A percentile compares a stretch with the other conserved stretches of the same genome.
Conservation (phyloP, 2,329 filamentous ascomycete species). For the Domatiomyces catenatus region DNA sequence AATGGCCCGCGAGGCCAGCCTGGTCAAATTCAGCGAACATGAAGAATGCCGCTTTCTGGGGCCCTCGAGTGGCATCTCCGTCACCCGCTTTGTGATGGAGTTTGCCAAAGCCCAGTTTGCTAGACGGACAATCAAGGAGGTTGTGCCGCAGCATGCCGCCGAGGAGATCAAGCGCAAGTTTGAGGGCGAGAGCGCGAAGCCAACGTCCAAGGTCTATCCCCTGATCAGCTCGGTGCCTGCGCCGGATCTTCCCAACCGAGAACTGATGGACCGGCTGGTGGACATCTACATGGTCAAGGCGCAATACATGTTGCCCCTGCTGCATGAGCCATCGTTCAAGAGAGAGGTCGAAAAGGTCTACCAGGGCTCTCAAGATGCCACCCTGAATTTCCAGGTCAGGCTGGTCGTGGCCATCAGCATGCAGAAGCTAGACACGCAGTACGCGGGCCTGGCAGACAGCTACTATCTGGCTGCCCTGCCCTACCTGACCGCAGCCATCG, state of each 20-base stretch:
- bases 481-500: slow-evolving; percentile 66
- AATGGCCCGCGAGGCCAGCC: slow-evolving; percentile 70
- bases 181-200: slow-evolving; percentile 48
- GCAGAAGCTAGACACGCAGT: slow-evolving; percentile 77
- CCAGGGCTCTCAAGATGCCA: slow-evolving; percentile 56
- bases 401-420: slow-evolving; percentile 92
- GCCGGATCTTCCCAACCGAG: slow-evolving; percentile 54
- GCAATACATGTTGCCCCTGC: slow-evolving; percentile 70
- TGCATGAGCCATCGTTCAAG: slow-evolving; percentile 70
- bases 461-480: slow-evolving; percentile 86
- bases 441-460: slow-evolving; percentile 84
- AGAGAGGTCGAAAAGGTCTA: slow-evolving; percentile 70
- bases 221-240: slow-evolving; percentile 77
- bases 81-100: slow-evolving; percentile 90
- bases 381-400: slow-evolving; percentile 73
- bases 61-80: slow-evolving; percentile 86
- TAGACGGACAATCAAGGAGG: slow-evolving; percentile 77
- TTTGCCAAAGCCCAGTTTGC: slow-evolving; percentile 88
- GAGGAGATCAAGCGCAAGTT: slow-evolving; percentile 54
- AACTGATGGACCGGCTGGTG: slow-evolving; percentile 61
- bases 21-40: slow-evolving; percentile 68
- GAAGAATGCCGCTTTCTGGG: slow-evolving; percentile 86
- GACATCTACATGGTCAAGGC: slow-evolving; percentile 80
- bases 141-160: slow-evolving; percentile 62
- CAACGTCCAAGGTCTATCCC: slow-evolving; percentile 69